A percentile compares a stretch with the other conserved stretches of the same genome.
Evolutionary conservation across 1,139 yeast genomes (phyloP).

Genomic region (Blastobotrys elegans): DNA sequence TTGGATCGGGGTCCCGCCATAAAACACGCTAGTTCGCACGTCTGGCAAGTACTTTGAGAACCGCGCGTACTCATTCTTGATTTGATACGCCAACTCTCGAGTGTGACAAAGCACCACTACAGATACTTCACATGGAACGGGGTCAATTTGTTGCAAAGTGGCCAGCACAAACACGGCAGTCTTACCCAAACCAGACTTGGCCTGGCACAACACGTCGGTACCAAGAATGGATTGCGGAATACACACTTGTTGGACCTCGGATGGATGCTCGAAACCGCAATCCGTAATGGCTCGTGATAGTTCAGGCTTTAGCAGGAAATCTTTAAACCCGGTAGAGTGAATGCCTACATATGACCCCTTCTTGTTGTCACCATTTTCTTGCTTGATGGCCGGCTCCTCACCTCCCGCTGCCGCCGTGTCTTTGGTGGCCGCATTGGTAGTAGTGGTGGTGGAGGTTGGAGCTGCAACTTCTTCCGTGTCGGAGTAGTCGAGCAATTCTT

Average conservation of each 20-base stretch:
- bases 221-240: slow-evolving; percentile 98
- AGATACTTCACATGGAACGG: slow-evolving; percentile 94
- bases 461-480: slow-evolving; percentile 93
- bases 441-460: slow-evolving; percentile 45
- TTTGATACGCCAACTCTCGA: slow-evolving; percentile 97
- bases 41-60: slow-evolving; percentile 98
- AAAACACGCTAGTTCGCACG: slow-evolving; percentile 92
- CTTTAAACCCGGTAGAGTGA: slow-evolving; percentile 98
- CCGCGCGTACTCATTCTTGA: slow-evolving; percentile 94
- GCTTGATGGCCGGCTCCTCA: slow-evolving; percentile 31
- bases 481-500: slow-evolving; percentile 97
- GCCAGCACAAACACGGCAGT: slow-evolving; percentile 97
- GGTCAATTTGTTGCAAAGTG: slow-evolving; percentile 94
- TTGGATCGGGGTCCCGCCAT: slow-evolving; percentile 89
- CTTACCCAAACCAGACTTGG: slow-evolving; percentile 99
- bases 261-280: slow-evolving; percentile 99
- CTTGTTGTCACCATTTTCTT: slow-evolving; percentile 54
- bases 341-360: slow-evolving; percentile 98
- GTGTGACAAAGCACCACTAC: slow-evolving; percentile 96
- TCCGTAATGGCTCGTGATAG: slow-evolving; percentile 95
- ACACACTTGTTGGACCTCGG: slow-evolving; percentile 98
- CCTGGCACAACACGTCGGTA: slow-evolving; percentile 97
- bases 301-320: slow-evolving; percentile 93
- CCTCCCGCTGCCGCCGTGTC: slow-evolving; percentile 19
- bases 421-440: slow-evolving; percentile 24